Base-by-base conservation (phyloP, 1,284 basidiomycete genomes). In the Xerocomus tenax region DNA sequence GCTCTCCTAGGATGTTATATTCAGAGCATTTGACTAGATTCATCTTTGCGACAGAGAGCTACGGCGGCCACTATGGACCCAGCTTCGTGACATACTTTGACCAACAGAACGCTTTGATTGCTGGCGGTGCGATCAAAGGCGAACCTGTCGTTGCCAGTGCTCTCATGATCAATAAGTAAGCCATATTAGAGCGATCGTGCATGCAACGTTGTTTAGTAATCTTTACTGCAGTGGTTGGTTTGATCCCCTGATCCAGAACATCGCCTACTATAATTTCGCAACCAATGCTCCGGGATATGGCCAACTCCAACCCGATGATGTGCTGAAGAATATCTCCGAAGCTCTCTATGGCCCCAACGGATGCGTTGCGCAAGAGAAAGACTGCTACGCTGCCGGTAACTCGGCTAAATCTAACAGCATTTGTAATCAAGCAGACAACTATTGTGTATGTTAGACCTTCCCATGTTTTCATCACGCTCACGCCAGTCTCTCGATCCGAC, bases 51-150 rank as follows among this genome's bases (percentile, higher is more conserved):
- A 79, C 79, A 0, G 81, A 84, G 59, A 82, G 79, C 50, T 84
- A 82, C 51, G 82, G 81, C 3, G 82, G 83, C 0, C 82, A 84
- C 58, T 85, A 82, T 57, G 82, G 76, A 2, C 81, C 79, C 18
- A 72, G 71, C 49, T 84, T 80, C 59, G 78, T 84, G 26, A 76
- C 77, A 1, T 83, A 75, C 61, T 83, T 87, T 58, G 71, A 83
- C 36, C 65, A 81, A 53, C 81, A 86, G 61, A 87, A 86, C 49
- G 67, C 68, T 0, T 67, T 74, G 38, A 82, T 84, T 49, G 56
- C 66, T 16, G 57, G 62, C 23, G 72, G 76, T 15, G 47, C 63
- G 16, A 67, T 85, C 23, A 60, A 66, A 9, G 76, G 73, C 2
- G 74, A 72, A 44, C 58, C 66, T 29, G 59, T 78, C 38, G 55